Evolutionary conservation across 768 basidiomycete genomes (phyloP).

Genomic region (Naganishia vaughanmartiniae): DNA sequence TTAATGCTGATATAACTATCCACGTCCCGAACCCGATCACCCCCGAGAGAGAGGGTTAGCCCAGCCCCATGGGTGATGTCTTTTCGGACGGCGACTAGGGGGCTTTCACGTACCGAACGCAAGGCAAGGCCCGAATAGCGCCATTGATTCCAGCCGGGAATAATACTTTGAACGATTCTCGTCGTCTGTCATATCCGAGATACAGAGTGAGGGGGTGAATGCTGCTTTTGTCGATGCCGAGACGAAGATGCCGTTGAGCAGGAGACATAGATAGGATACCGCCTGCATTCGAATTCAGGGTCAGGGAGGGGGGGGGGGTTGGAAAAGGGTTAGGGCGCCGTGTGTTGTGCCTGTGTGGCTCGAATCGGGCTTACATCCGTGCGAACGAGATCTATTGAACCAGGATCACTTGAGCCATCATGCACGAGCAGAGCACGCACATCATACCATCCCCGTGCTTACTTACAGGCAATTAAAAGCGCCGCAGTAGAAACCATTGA

Average conservation of each 20-base stretch:
- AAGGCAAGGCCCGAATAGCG: slow-evolving; percentile 41
- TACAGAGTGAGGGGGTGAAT: slow-evolving; percentile 41
- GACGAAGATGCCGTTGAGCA: slow-evolving; percentile 40
- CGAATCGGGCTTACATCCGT: neutral
- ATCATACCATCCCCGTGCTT: slow-evolving; percentile 3
- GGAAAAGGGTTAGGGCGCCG: too few species aligned
- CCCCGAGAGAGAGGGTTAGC: too few species aligned
- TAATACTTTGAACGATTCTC: slow-evolving; percentile 40
- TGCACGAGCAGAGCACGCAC: too few species aligned
- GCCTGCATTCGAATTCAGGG: slow-evolving; percentile 24
- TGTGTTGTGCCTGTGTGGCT: neutral
- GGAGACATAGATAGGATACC: slow-evolving; percentile 39
- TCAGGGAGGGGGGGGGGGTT: too few species aligned
- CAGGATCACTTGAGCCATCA: neutral
- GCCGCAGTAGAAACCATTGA: slow-evolving; percentile 41
- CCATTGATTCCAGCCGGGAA: slow-evolving; percentile 43
- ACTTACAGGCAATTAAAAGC: slow-evolving; percentile 41
- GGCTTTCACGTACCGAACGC: slow-evolving; percentile 39
- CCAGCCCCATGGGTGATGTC: too few species aligned
- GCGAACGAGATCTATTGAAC: neutral
- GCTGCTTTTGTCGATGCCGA: slow-evolving; percentile 43
- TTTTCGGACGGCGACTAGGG: too few species aligned
- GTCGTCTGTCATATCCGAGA: slow-evolving; percentile 41
- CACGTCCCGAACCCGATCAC: slow-evolving; percentile 35
- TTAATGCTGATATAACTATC: slow-evolving; percentile 41